These are phyloP conservation scores for Bonia amplexicaulis DNA, from an alignment of 176 grass and related monocot species.

Conservation along the genomic window DNA sequence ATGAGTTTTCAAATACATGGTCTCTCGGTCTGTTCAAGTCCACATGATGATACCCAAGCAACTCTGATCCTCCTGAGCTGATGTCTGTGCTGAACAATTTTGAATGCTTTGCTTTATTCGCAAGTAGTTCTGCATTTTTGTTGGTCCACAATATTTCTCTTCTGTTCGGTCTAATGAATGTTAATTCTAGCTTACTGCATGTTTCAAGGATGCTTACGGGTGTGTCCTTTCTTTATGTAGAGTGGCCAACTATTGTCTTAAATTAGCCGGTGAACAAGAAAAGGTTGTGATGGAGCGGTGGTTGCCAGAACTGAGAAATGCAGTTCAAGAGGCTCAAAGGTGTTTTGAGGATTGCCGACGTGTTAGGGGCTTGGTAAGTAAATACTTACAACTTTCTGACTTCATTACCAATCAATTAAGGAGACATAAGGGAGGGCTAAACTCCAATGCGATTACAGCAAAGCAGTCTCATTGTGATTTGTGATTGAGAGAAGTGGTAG, in stretches of 20 bases:
- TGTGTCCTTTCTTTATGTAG: conserved; percentile 40
- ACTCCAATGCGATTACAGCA: background rate
- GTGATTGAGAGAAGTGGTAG: background rate
- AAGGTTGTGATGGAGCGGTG: conserved; percentile 73
- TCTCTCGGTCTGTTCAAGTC: background rate
- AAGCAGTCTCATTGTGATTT: background rate
- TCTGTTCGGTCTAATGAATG: background rate
- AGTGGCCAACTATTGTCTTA: conserved; percentile 93
- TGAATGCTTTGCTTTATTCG: background rate
- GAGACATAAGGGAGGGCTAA: background rate
- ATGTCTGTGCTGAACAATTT: background rate
- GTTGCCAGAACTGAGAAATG: conserved; percentile 80
- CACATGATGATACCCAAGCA: background rate
- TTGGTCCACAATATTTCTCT: background rate
- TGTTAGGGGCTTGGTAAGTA: conserved; percentile 80
- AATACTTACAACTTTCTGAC: background rate
- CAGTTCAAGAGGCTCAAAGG: conserved; percentile 73
- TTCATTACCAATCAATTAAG: background rate
- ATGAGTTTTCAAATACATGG: background rate
- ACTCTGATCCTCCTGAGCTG: background rate
- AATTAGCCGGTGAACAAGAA: conserved; percentile 86
- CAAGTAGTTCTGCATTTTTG: background rate
- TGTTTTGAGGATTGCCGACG: conserved; percentile 74
- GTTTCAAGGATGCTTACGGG: conserved; percentile 9
- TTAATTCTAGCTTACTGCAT: background rate